Percentiles rank a stretch among this genome's conserved stretches.
phyloP scores from a whole-genome alignment of 1,284 basidiomycete species.

The Sporisorium reilianum region DNA sequence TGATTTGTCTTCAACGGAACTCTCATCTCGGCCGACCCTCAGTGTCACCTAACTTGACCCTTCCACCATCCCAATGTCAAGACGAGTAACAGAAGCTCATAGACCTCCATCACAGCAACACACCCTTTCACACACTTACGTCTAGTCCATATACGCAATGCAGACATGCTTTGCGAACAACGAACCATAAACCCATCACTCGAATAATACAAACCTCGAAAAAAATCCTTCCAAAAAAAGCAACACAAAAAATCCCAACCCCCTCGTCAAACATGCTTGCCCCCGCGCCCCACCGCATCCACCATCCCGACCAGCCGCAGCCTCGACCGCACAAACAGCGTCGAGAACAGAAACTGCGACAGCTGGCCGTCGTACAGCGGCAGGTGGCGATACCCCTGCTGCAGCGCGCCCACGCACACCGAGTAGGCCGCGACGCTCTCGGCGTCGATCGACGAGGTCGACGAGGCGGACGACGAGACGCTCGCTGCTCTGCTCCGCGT shows the following conservation, averaged over 20 bases:
- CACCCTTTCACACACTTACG: too few relatives aligned
- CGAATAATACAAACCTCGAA: too few relatives aligned
- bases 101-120: not conserved
- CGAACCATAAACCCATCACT: too few relatives aligned
- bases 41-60: not conserved
- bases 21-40: too few relatives aligned
- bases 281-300: constrained; percentile 6
- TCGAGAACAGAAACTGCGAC: constrained; percentile 62
- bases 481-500: constrained; percentile 3
- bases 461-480: constrained; percentile 22
- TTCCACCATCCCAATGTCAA: not conserved
- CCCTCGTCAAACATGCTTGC: constrained; percentile 10
- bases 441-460: constrained; percentile 38
- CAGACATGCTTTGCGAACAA: not conserved
- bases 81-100: not conserved
- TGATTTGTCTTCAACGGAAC: too few relatives aligned
- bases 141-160: not conserved
- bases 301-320: constrained; percentile 48
- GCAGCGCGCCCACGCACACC: constrained; percentile 46
- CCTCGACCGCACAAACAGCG: constrained; percentile 61
- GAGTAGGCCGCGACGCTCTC: constrained; percentile 50
- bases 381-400: constrained; percentile 63
- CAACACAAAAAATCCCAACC: not conserved
- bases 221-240: not conserved
- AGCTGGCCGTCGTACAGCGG: constrained; percentile 64